Conservation (phyloP, 2,329 filamentous ascomycete species). For the Penicillium sp. region DNA sequence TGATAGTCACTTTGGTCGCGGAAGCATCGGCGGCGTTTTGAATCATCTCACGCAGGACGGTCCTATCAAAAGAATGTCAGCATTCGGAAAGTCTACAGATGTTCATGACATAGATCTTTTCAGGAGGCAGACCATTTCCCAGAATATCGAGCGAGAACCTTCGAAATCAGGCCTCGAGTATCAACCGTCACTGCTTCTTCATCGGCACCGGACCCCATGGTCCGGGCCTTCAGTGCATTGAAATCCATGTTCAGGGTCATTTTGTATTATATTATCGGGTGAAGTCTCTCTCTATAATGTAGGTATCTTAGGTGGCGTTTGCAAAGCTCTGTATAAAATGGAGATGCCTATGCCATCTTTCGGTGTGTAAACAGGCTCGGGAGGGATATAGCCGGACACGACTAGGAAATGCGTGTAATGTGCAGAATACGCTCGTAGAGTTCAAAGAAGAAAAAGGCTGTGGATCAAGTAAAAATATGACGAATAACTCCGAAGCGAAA, state of each 20-base stretch:
- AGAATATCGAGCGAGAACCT: conserved; percentile 93
- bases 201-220: conserved; percentile 81
- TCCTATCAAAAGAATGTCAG: conserved; percentile 42
- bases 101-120: background rate
- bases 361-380: conserved; percentile 2
- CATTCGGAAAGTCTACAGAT: background rate
- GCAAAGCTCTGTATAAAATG: conserved; percentile 6
- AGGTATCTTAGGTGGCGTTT: background rate
- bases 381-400: background rate
- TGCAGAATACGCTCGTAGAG: background rate
- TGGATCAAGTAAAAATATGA: background rate
- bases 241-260: conserved; percentile 73
- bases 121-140: conserved; percentile 78
- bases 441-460: background rate
- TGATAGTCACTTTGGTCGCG: conserved; percentile 84
- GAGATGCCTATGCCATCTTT: conserved; percentile 14
- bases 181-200: conserved; percentile 98
- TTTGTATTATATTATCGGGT: conserved; percentile 14
- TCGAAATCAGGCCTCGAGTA: conserved; percentile 94
- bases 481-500: background rate
- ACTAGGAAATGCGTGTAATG: background rate
- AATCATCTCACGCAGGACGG: conserved; percentile 83
- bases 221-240: conserved; percentile 77
- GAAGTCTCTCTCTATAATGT: background rate
- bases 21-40: conserved; percentile 98